phyloP scores from a whole-genome alignment of 805 yeast genomes.

The Nakazawaea anatomiae region DNA sequence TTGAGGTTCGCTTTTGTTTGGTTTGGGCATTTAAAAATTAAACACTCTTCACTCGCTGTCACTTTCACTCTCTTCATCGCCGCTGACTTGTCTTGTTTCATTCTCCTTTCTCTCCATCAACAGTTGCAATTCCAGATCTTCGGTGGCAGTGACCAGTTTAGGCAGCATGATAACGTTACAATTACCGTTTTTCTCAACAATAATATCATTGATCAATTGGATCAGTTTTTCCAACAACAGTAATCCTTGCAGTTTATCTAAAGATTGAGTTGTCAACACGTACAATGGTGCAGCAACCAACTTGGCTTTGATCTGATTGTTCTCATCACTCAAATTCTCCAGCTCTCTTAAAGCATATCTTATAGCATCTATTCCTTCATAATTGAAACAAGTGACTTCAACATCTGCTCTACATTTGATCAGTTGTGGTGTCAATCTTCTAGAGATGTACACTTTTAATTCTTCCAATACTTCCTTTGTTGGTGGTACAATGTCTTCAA shows the following conservation, averaged over 20 bases:
- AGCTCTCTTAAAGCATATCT: slow-evolving; percentile 84
- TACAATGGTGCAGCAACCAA: slow-evolving; percentile 97
- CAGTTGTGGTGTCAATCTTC: slow-evolving; percentile 97
- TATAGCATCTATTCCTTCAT: slow-evolving; percentile 97
- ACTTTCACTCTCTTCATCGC: slow-evolving; percentile 54
- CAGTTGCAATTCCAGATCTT: slow-evolving; percentile 96
- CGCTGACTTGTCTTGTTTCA: slow-evolving; percentile 80
- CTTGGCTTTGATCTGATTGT: slow-evolving; percentile 85
- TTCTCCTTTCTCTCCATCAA: slow-evolving; percentile 89
- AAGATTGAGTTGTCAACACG: slow-evolving; percentile 86
- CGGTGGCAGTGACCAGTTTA: slow-evolving; percentile 97
- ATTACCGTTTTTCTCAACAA: slow-evolving; percentile 72
- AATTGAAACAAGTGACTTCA: slow-evolving; percentile 93
- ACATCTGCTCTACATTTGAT: slow-evolving; percentile 98
- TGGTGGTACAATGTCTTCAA: slow-evolving; percentile 73
- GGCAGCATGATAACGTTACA: slow-evolving; percentile 97
- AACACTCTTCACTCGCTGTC: slow-evolving; percentile 20
- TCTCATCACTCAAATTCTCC: slow-evolving; percentile 76
- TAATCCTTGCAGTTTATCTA: slow-evolving; percentile 88
- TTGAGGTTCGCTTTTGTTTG: too few species aligned
- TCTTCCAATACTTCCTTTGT: slow-evolving; percentile 73
- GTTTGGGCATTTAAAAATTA: too few species aligned
- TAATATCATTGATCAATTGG: slow-evolving; percentile 62
- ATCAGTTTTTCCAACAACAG: slow-evolving; percentile 75
- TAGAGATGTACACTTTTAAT: slow-evolving; percentile 77